Percentiles rank a stretch among this genome's conserved stretches.
Evolutionary conservation across 2,329 filamentous ascomycete genomes (phyloP).

Genomic region (Thermothelomyces thermophilus): DNA sequence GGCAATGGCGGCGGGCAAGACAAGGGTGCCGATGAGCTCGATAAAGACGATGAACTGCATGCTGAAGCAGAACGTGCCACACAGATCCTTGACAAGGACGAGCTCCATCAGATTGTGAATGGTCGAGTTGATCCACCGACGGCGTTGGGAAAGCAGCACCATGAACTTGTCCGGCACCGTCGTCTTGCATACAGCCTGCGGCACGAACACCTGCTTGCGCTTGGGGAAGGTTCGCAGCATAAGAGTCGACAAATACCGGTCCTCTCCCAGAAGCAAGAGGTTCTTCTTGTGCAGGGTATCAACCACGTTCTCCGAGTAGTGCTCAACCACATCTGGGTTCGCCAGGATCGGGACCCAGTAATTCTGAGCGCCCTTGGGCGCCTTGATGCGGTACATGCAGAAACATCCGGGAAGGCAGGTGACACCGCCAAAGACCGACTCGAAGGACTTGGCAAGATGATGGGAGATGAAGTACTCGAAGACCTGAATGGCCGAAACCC

Average conservation of each 20-base stretch:
- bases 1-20: conserved; percentile 89
- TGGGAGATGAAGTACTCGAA: conserved; percentile 99
- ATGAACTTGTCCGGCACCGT: conserved; percentile 89
- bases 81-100: conserved; percentile 88
- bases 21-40: conserved; percentile 88
- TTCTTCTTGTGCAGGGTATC: conserved; percentile 99
- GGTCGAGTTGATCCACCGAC: conserved; percentile 98
- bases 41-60: conserved; percentile 99
- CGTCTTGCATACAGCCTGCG: conserved; percentile 97
- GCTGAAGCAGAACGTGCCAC: conserved; percentile 98
- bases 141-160: conserved; percentile 86
- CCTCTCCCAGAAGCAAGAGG: conserved; percentile 80
- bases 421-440: conserved; percentile 97
- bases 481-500: conserved; percentile 97
- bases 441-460: conserved; percentile 93
- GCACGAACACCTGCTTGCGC: conserved; percentile 96
- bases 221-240: conserved; percentile 99
- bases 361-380: conserved; percentile 95
- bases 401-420: conserved; percentile 98
- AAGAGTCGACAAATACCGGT: conserved; percentile 90
- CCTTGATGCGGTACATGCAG: conserved; percentile 99
- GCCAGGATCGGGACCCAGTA: conserved; percentile 99
- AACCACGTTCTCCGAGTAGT: conserved; percentile 98
- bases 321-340: conserved; percentile 96
- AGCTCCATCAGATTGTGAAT: conserved; percentile 98